Conservation (phyloP, 1,284 basidiomycete species). For the Filobasidium uniguttulatum region DNA sequence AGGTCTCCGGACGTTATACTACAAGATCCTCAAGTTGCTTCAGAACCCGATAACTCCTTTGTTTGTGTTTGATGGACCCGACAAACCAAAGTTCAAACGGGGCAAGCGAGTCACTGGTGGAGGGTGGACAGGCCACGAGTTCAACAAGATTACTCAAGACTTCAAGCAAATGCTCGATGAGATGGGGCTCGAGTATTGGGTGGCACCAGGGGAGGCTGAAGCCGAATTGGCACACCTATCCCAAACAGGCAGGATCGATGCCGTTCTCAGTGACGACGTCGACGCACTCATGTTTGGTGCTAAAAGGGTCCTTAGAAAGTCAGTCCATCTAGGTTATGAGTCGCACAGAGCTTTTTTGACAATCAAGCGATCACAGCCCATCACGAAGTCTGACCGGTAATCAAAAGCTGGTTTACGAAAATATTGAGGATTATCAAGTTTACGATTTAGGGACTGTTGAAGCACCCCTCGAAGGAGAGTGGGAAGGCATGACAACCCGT, state of each 20-base stretch:
- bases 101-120: conserved; percentile 42
- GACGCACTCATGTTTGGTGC: conserved; percentile 88
- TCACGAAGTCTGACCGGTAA: conserved; percentile 55
- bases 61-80: conserved; percentile 88
- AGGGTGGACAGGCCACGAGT: conserved; percentile 46
- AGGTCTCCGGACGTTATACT: conserved; percentile 42
- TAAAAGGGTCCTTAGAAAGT: conserved; percentile 63
- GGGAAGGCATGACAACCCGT: conserved; percentile 46
- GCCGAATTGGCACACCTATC: conserved; percentile 86
- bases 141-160: conserved; percentile 46
- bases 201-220: conserved; percentile 88
- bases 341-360: background rate
- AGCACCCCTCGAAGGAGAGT: conserved; percentile 11
- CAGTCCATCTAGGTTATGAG: conserved; percentile 19
- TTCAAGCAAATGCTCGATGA: conserved; percentile 73
- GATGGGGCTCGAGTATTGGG: conserved; percentile 77
- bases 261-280: conserved; percentile 81
- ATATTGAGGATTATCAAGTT: conserved; percentile 1
- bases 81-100: conserved; percentile 67
- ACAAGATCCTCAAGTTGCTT: conserved; percentile 51
- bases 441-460: conserved; percentile 36
- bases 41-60: conserved; percentile 67
- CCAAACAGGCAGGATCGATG: conserved; percentile 66
- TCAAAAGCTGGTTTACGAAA: background rate
- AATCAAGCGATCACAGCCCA: conserved; percentile 43